These are phyloP conservation scores for Tinospora cordifolia DNA, from an alignment of 164 flowering plant genomes.

Conservation along the genomic window DNA sequence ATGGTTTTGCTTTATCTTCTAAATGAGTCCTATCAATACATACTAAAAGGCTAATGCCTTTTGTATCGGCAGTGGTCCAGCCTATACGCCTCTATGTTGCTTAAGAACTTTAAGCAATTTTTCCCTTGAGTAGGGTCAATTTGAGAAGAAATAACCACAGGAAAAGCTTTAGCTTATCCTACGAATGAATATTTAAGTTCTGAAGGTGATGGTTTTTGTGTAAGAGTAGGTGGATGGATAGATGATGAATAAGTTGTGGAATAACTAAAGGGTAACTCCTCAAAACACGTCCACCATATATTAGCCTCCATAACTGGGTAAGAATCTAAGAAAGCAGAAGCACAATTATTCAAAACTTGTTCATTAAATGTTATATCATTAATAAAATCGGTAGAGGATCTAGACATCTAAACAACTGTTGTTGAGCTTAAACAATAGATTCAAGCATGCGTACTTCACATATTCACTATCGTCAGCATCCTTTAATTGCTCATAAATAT, in stretches of 20 bases:
- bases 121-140: background rate
- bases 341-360: background rate
- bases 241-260: background rate
- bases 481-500: background rate
- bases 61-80: constrained; percentile 18
- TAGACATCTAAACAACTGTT: background rate
- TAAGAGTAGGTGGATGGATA: background rate
- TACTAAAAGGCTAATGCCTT: constrained; percentile 16
- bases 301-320: background rate
- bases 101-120: background rate
- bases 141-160: background rate
- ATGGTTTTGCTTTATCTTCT: constrained; percentile 8
- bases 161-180: background rate
- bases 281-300: background rate
- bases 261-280: background rate
- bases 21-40: constrained; percentile 17
- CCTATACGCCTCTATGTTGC: constrained; percentile 11
- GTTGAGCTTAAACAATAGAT: background rate
- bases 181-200: background rate
- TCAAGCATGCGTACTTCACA: background rate
- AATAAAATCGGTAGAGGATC: too few species aligned
- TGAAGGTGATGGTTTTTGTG: background rate
- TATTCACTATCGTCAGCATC: background rate
- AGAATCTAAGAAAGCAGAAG: background rate
- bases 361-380: background rate